Evolutionary conservation across 352 stramenopile species (phyloP).

Genomic region (Globisporangium cederbergense): DNA sequence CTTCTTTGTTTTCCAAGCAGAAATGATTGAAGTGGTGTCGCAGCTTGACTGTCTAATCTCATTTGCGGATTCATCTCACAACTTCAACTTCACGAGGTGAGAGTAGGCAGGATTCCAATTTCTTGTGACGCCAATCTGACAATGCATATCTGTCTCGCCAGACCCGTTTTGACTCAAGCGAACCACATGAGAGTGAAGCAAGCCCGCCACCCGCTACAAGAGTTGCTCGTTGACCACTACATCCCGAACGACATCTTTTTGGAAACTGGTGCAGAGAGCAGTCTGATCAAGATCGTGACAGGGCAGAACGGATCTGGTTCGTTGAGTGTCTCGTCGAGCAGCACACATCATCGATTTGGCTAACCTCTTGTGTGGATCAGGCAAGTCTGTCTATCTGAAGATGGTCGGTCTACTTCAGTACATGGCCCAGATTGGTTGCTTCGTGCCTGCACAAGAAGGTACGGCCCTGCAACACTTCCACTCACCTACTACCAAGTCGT

Average conservation of each 20-base stretch:
- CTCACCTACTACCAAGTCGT: neutral
- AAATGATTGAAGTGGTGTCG: conserved; percentile 65
- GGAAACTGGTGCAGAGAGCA: conserved; percentile 19
- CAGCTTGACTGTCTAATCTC: conserved; percentile 72
- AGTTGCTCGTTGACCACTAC: conserved; percentile 79
- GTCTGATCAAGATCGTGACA: conserved; percentile 67
- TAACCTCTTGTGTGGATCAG: conserved; percentile 25
- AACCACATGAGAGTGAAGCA: conserved; percentile 52
- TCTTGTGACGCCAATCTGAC: neutral
- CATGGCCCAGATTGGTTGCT: conserved; percentile 83
- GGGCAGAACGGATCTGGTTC: conserved; percentile 84
- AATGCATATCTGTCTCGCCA: conserved; percentile 2
- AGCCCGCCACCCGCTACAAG: conserved; percentile 78
- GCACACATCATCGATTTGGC: neutral
- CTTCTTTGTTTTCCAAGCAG: conserved; percentile 25
- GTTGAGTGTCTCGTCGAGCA: neutral
- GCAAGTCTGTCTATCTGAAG: conserved; percentile 87
- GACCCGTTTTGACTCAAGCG: conserved; percentile 43
- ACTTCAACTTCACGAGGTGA: conserved; percentile 78
- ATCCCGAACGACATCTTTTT: conserved; percentile 78
- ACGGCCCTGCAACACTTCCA: conserved; percentile 24
- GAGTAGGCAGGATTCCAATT: neutral
- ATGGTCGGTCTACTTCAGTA: conserved; percentile 83
- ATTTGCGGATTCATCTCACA: conserved; percentile 54
- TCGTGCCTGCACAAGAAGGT: conserved; percentile 71